phyloP scores from a whole-genome alignment of 2,329 filamentous ascomycete genomes.

The Curvularia lunata region DNA sequence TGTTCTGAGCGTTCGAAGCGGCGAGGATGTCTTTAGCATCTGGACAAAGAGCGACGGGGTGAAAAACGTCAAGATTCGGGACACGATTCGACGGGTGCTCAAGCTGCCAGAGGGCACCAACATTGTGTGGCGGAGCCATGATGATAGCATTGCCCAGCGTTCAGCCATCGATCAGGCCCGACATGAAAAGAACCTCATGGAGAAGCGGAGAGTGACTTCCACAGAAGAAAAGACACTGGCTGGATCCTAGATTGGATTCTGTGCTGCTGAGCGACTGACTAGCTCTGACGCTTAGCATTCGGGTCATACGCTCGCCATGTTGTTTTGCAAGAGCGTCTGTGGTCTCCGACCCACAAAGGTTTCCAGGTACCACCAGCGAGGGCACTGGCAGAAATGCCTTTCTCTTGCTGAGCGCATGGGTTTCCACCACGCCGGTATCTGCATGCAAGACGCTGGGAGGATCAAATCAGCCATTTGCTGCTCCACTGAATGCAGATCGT shows the following conservation, averaged over 20 bases:
- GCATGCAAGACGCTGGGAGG: background rate
- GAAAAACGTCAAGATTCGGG: slow-evolving; percentile 95
- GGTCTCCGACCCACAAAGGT: background rate
- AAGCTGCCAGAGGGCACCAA: slow-evolving; percentile 86
- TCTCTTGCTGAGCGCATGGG: background rate
- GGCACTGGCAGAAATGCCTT: background rate
- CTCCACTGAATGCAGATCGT: background rate
- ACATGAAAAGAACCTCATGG: slow-evolving; percentile 72
- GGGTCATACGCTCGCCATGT: background rate
- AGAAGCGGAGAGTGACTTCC: slow-evolving; percentile 53
- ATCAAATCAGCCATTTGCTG: background rate
- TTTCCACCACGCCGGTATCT: background rate
- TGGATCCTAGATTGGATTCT: slow-evolving; percentile 27
- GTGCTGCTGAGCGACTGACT: background rate
- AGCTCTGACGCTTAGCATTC: background rate
- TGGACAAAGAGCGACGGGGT: slow-evolving; percentile 96
- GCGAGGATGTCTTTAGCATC: slow-evolving; percentile 96
- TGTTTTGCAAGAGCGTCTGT: background rate
- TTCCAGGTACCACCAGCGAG: background rate
- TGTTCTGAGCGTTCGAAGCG: slow-evolving; percentile 91
- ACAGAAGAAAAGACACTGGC: slow-evolving; percentile 43
- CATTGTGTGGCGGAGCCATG: slow-evolving; percentile 94
- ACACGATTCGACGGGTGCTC: slow-evolving; percentile 91
- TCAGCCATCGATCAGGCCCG: slow-evolving; percentile 89
- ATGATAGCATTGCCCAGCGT: slow-evolving; percentile 91